Evolutionary conservation across 2,329 filamentous ascomycete genomes (phyloP), one percentile per base, ranked within the genome.

Genomic region (Xylariaceae sp.): DNA sequence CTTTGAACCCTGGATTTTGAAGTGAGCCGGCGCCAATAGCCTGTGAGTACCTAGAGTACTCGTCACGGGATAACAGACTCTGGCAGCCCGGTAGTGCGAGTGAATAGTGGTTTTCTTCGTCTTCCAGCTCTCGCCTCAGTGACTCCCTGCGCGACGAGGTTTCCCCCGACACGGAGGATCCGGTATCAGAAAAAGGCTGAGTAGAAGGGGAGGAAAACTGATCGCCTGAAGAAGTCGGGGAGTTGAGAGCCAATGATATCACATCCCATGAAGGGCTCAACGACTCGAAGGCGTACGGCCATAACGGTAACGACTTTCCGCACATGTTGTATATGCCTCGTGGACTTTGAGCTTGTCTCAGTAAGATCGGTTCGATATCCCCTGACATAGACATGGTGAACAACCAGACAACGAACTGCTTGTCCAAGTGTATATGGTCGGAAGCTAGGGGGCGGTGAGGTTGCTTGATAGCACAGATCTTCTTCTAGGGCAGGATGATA

Each of bases 121-220:
- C 59, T 3, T 64, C 55, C n/a, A 45, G 39, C 35, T 64, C 60
- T 49, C 60, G 57, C 45, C 66, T 60, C 5, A 61, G 45, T 3
- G 48, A 35, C 15, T 17, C 35, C n/a, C 48, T 57, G 8, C 49
- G 17, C 8, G 69, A 65, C 2, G 64, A 64, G 1, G 64, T 60
- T 13, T 53, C 56, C 5, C 58, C 57, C 53, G 65, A 62, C 39
- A 58, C 17, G 2, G 59, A 61, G 11, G 62, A 65, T 55, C 59
- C 56, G 15, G 60, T 57, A 2, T 63, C 56, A 7, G 61, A 56
- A 4, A 51, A 50, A 4, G 62, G 66, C 7, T 61, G 23, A 30
- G 23, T 63, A 34, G 56, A 55, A 2, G 66, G 67, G 54, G 65
- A 67, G 0, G 66, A 62, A 9, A 65, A 66, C 8, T 55, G 63